Conservation (phyloP, 495 filamentous ascomycete species). For the Zalerion maritima region DNA sequence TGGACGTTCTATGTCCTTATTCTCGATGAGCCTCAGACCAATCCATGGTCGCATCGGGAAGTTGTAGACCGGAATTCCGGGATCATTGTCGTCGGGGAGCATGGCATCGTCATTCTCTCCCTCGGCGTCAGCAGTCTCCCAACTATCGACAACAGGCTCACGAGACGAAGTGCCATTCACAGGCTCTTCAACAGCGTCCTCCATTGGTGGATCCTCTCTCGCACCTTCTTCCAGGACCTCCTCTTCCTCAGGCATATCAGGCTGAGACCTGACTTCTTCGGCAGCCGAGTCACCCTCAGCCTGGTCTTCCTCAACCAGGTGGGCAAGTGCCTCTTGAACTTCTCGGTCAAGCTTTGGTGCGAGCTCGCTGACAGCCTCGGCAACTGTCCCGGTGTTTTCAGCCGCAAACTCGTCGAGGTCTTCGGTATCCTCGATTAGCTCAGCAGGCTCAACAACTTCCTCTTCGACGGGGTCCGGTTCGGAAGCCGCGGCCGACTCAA, state of each 20-base stretch:
- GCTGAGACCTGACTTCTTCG: constrained; percentile 38
- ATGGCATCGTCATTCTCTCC: constrained; percentile 49
- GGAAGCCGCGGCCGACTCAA: constrained; percentile 1
- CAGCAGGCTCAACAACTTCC: constrained; percentile 8
- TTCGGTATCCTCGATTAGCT: constrained; percentile 11
- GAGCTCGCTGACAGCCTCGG: constrained; percentile 54
- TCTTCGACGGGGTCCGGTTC: constrained; percentile 3
- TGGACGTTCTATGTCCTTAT: constrained; percentile 30
- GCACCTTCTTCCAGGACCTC: constrained; percentile 35
- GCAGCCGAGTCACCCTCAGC: constrained; percentile 33
- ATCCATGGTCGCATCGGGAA: constrained; percentile 95
- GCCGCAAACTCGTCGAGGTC: constrained; percentile 17
- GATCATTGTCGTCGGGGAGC: constrained; percentile 48
- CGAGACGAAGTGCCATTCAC: constrained; percentile 42
- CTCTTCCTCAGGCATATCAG: constrained; percentile 38
- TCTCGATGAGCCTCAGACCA: constrained; percentile 45
- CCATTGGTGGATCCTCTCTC: too few relatives aligned
- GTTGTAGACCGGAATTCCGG: constrained; percentile 67
- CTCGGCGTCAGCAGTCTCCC: constrained; percentile 57
- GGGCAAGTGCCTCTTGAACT: constrained; percentile 48
- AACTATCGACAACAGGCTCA: constrained; percentile 48
- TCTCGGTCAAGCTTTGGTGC: constrained; percentile 54
- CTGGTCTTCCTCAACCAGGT: constrained; percentile 33
- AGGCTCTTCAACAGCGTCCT: constrained; percentile 40
- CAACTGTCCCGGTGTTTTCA: constrained; percentile 53